Evolutionary conservation across 768 basidiomycete species (phyloP).

Genomic region (Cubamyces lactineus): DNA sequence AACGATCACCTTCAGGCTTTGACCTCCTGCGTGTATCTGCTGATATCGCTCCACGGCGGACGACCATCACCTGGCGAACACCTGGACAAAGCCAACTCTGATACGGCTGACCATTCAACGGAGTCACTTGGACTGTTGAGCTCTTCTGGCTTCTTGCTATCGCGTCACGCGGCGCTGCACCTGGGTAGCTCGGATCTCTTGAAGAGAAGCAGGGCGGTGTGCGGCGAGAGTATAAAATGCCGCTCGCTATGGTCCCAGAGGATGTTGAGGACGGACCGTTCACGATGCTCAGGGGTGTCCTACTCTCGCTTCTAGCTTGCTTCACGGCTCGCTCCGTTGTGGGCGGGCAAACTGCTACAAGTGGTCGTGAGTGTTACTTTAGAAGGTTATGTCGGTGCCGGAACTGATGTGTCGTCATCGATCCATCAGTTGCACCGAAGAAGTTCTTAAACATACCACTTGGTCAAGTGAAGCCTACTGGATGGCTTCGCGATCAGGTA

Average conservation of each 20-base stretch:
- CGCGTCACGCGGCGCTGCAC: conserved; percentile 17
- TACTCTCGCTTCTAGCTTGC: conserved; percentile 17
- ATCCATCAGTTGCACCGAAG: conserved; percentile 33
- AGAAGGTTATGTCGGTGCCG: neutral
- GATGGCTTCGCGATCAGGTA: conserved; percentile 39
- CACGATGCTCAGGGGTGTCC: conserved; percentile 11
- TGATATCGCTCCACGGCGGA: conserved; percentile 8
- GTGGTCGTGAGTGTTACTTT: conserved; percentile 13
- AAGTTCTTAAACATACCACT: conserved; percentile 36
- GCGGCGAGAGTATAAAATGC: conserved; percentile 15
- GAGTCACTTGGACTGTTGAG: conserved; percentile 12
- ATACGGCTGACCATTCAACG: conserved; percentile 17
- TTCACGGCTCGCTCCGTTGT: neutral
- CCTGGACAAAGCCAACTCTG: conserved; percentile 7
- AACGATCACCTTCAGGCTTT: too few species aligned
- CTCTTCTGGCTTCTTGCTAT: conserved; percentile 10
- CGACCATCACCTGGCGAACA: neutral
- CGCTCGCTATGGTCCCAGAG: neutral
- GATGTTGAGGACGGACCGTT: conserved; percentile 7
- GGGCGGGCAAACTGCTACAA: conserved; percentile 4
- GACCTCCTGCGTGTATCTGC: neutral
- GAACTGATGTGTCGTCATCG: neutral
- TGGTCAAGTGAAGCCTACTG: conserved; percentile 34
- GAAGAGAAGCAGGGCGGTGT: neutral
- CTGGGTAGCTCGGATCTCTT: neutral